Base-by-base conservation (phyloP, 2,329 filamentous ascomycete species). In the Alternaria gansuensis region DNA sequence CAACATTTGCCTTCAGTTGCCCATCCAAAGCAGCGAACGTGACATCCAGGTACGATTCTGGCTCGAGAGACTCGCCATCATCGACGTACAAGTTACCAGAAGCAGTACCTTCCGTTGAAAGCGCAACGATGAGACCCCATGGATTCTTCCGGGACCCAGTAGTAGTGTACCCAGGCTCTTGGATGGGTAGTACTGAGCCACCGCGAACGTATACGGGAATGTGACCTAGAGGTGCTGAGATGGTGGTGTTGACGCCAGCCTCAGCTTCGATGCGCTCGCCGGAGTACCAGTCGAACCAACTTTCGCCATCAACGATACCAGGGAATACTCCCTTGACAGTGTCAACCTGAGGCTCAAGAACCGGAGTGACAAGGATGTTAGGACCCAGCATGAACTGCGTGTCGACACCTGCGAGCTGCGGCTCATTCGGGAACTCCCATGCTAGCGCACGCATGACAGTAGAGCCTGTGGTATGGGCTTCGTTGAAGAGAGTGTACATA, bases 201-300 rank as follows among this genome's bases (percentile, higher is more conserved):
- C 90, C 90, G 11, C 90, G 85, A 17, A 93, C 74, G 67, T 84
- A 90, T 2, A 93, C 84, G 0, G 90, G 90, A 37, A 93, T 92
- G 67, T 93, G 86, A 11, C 85, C 84, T 2, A 89, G 76, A 0
- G 87, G 87, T 4, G 87, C 87, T 21, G 81, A 71, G 58, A 89
- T 85, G 4, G 85, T 87, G 11, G 82, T 82, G 70, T 89, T 89
- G 55, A 82, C 79, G 9, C 84, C 84, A 2, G 83, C 77, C 26
- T 79, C 60, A 0, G 81, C 83, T 14, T 79, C 69, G 3, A 91
- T 80, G 0, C 81, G 81, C 0, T 81, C 82, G 50, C 87, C 85
- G n/a, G 84, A 89, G 75, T 92, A 92, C 89, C 90, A 93, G 73
- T 93, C 90, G 68, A 92, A 93, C 88, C 90, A 93, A 2, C 87